Evolutionary conservation across 768 basidiomycete species (phyloP).

Genomic region (Infundibulicybe gibba): DNA sequence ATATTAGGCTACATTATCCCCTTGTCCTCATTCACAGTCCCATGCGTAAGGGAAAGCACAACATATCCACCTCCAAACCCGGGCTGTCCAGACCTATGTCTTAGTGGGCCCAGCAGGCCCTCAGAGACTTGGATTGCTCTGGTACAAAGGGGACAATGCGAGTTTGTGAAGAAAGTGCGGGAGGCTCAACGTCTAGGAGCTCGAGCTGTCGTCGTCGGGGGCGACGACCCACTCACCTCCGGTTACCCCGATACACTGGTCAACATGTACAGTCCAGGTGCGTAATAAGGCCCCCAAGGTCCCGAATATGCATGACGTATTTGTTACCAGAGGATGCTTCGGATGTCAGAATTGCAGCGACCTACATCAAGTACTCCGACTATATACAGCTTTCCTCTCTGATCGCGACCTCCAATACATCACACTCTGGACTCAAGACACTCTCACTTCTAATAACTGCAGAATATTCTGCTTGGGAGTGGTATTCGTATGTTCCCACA

Average conservation of each 20-base stretch:
- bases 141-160: slow-evolving; percentile 84
- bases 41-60: slow-evolving; percentile 36
- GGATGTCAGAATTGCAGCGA: slow-evolving; percentile 79
- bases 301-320: background rate
- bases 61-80: slow-evolving; percentile 32
- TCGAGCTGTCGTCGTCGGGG: slow-evolving; percentile 89
- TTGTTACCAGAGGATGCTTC: slow-evolving; percentile 68
- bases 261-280: slow-evolving; percentile 92
- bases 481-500: slow-evolving; percentile 72
- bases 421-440: slow-evolving; percentile 73
- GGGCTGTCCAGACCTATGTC: slow-evolving; percentile 71
- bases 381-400: slow-evolving; percentile 69
- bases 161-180: slow-evolving; percentile 86
- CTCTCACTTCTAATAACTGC: slow-evolving; percentile 75
- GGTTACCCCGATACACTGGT: slow-evolving; percentile 75
- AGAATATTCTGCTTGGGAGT: slow-evolving; percentile 84
- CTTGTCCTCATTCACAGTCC: slow-evolving; percentile 56
- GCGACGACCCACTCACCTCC: slow-evolving; percentile 59
- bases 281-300: slow-evolving; percentile 13
- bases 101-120: slow-evolving; percentile 51
- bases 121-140: slow-evolving; percentile 87
- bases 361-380: slow-evolving; percentile 84
- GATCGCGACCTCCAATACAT: slow-evolving; percentile 71
- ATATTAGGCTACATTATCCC: slow-evolving; percentile 73
- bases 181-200: slow-evolving; percentile 76